Base-by-base conservation (phyloP, 2,329 filamentous ascomycete species). In the Mycocentrospora acerina region DNA sequence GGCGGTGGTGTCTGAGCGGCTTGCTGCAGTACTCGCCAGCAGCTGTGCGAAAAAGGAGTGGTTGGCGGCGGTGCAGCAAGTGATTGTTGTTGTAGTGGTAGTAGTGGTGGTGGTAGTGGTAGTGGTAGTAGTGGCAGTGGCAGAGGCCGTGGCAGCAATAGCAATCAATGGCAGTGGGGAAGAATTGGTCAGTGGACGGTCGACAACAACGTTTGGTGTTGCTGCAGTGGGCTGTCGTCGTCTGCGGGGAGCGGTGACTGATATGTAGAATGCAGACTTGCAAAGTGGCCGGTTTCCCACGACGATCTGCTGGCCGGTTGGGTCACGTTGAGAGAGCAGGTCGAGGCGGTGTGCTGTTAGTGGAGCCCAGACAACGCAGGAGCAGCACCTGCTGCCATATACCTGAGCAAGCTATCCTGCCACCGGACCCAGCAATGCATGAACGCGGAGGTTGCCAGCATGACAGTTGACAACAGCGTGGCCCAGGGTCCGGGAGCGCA, bases 311-410 rank as follows among this genome's bases (percentile, higher is more conserved):
- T 58, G 57, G 53, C 45, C 46, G 31, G 44, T 36, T 49, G 32
- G 56, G 55, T 63, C 58, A 64, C 58, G 50, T 46, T 60, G 51
- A 32, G 37, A 43, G 41, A 40, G 37, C 36, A 48, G 49, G 37
- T 26, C 54, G 59, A 61, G 55, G 63, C 62, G 63, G 60, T 62
- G 57, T 57, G 47, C 51, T 53, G 33, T 42, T 40, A 46, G 55
- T 55, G 57, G 55, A 57, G 44, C 19, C n/a, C 19, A 22, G 19
- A 22, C 19, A 22, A 22, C 19, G 19, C 19, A 22, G 19, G 19
- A 22, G 19, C 19, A 22, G 19, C 19, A 22, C 19, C 19, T 22
- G 19, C 9, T 22, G 9, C 19, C 19, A 22, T 22, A 22, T 22
- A 22, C 5, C 19, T 22, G 19, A 22, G 19, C 19, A 22, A 22